Percentiles rank a stretch among this genome's conserved stretches.
Evolutionary conservation across 352 stramenopile species (phyloP).

Genomic region (Bremia lactucae): DNA sequence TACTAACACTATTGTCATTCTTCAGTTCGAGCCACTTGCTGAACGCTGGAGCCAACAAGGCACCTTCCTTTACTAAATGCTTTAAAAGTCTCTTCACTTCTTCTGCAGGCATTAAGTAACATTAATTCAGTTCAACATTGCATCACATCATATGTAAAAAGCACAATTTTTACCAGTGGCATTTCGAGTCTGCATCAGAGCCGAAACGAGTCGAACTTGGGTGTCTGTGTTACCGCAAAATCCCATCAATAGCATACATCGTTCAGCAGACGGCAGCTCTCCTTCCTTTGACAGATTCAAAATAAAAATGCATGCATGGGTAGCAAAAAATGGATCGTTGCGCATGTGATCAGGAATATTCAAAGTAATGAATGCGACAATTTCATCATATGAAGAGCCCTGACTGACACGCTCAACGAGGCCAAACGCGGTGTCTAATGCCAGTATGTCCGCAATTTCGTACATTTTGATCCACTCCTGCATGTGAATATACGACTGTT

Average conservation of each 20-base stretch:
- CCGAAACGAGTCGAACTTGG: constrained; percentile 46
- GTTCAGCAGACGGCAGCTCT: constrained; percentile 44
- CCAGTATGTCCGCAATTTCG: constrained; percentile 40
- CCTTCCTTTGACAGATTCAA: constrained; percentile 37
- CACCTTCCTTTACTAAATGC: constrained; percentile 59
- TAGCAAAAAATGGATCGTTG: constrained; percentile 48
- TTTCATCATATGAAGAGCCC: constrained; percentile 31
- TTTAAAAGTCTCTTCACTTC: constrained; percentile 55
- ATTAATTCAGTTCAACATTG: too few relatives aligned
- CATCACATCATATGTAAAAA: not conserved
- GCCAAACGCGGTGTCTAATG: constrained; percentile 42
- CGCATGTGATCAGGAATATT: constrained; percentile 38
- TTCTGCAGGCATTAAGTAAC: too few relatives aligned
- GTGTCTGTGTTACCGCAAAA: constrained; percentile 57
- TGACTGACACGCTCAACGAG: constrained; percentile 40
- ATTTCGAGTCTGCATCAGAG: constrained; percentile 55
- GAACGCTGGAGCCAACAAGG: constrained; percentile 36
- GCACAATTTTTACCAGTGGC: constrained; percentile 31
- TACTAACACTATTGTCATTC: constrained; percentile 61
- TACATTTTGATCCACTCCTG: constrained; percentile 64
- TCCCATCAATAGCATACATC: constrained; percentile 59
- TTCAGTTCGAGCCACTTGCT: constrained; percentile 67
- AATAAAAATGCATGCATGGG: constrained; percentile 60
- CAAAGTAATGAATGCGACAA: constrained; percentile 47
- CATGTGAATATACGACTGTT: constrained; percentile 39